Conservation (phyloP, 345 rosid genomes). For the thale cress (Arabidopsis thaliana) region TAIR10.1 NC_003074.8:23008001-23008500, state of each 20-base stretch:
- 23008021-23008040: conserved; percentile 53
- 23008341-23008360: conserved; percentile 21
- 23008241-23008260: conserved; percentile 40
- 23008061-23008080: conserved; percentile 76
- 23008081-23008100: conserved; percentile 82
- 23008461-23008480: conserved; percentile 43
- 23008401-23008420: conserved; percentile 60
- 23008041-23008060: conserved; percentile 73
- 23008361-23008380: conserved; percentile 66
- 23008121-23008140: neutral
- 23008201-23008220: conserved; percentile 57
- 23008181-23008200: conserved; percentile 92
- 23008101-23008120: conserved; percentile 45
- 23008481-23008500: conserved; percentile 31
- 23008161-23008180: conserved; percentile 1
- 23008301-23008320: neutral
- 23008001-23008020: conserved; percentile 1
- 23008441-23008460: conserved; percentile 74
- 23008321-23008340: neutral
- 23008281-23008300: neutral
- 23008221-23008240: conserved; percentile 60
- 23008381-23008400: conserved; percentile 64
- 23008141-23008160: neutral
- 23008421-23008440: conserved; percentile 78
- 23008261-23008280: conserved; percentile 52